Conservation (phyloP, 345 rosid species). For the Trapa incisa region DNA sequence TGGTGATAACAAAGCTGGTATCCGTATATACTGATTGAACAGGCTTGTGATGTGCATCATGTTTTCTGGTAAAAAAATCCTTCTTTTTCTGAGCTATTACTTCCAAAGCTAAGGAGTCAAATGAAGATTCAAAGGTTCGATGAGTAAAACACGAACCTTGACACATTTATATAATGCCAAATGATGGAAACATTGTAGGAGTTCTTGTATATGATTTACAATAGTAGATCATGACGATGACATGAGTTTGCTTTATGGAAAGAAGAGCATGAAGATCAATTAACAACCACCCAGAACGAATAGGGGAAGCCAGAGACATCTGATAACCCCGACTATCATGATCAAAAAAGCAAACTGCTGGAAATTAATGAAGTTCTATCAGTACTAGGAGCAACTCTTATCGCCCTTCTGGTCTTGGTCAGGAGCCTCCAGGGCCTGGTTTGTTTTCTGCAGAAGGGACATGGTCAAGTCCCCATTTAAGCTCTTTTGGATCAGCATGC, state of each 20-base stretch:
- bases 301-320: not conserved
- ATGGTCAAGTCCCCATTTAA: not conserved
- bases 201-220: not conserved
- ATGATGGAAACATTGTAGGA: not conserved
- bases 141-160: not conserved
- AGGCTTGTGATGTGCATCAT: no score
- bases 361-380: not conserved
- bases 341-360: not conserved
- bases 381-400: not conserved
- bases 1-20: no score
- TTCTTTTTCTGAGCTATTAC: no score
- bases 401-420: not conserved
- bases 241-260: not conserved
- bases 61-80: no score
- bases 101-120: not conserved
- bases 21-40: no score
- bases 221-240: not conserved
- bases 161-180: not conserved
- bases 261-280: not conserved
- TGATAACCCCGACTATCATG: not conserved
- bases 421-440: not conserved
- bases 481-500: constrained; percentile 4
- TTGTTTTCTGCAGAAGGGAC: not conserved
- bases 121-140: not conserved
- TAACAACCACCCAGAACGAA: not conserved